These are phyloP conservation scores for Calvatia gigantea DNA, from an alignment of 768 basidiomycete genomes.

Conservation along the genomic window DNA sequence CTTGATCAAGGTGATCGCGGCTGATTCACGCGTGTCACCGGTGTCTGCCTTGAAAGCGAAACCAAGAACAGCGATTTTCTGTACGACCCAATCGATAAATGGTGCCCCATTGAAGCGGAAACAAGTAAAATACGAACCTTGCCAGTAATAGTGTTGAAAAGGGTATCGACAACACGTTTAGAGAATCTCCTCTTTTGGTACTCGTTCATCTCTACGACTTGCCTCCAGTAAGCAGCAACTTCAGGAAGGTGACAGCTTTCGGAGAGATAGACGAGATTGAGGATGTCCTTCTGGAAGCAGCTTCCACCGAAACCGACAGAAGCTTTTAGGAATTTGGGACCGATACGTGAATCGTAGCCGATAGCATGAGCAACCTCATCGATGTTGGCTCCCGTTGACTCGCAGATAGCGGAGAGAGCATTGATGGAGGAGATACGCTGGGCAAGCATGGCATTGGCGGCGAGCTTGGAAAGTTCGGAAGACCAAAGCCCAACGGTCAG, in stretches of 20 bases:
- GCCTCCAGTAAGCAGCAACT: conserved; percentile 96
- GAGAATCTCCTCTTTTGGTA: conserved; percentile 97
- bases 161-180: conserved; percentile 91
- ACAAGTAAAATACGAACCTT: conserved; percentile 59
- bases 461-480: conserved; percentile 96
- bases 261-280: conserved; percentile 96
- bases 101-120: not conserved
- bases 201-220: conserved; percentile 98
- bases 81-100: conserved; percentile 10
- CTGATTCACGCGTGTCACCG: conserved; percentile 97
- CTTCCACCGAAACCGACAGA: conserved; percentile 97
- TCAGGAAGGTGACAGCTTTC: conserved; percentile 94
- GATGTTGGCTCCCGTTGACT: conserved; percentile 97
- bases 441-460: conserved; percentile 98
- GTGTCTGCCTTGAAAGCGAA: conserved; percentile 99
- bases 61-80: conserved; percentile 93
- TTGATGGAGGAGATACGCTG: conserved; percentile 99
- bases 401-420: conserved; percentile 97
- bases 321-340: conserved; percentile 92
- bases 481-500: conserved; percentile 98
- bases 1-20: conserved; percentile 89
- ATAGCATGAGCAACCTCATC: conserved; percentile 96
- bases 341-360: conserved; percentile 89
- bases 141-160: conserved; percentile 97
- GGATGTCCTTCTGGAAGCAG: conserved; percentile 99